Conservation (phyloP, 768 basidiomycete species). For the Lactifluus hygrophoroides region DNA sequence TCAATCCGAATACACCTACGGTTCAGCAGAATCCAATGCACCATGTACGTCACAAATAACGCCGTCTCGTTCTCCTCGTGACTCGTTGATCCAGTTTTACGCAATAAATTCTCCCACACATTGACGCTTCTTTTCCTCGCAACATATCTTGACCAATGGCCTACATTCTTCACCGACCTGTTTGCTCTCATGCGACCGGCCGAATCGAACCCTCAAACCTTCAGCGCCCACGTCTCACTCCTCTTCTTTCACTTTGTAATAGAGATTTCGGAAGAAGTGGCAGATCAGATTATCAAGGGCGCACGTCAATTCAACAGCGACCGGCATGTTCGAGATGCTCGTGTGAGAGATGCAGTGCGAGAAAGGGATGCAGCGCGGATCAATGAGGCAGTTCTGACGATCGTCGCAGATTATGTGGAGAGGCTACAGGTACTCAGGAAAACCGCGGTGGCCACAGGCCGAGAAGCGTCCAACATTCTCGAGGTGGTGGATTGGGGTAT, state of each 20-base stretch:
- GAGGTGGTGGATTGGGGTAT: slow-evolving; percentile 93
- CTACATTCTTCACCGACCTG: slow-evolving; percentile 73
- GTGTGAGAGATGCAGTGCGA: slow-evolving; percentile 83
- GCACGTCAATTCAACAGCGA: slow-evolving; percentile 64
- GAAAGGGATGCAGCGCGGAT: slow-evolving; percentile 81
- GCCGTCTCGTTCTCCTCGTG: slow-evolving; percentile 7
- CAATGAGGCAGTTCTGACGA: slow-evolving; percentile 80
- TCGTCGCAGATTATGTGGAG: slow-evolving; percentile 64
- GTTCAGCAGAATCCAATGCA: slow-evolving; percentile 72
- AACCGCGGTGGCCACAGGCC: slow-evolving; percentile 35
- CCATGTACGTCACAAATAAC: slow-evolving; percentile 50
- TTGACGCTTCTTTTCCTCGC: slow-evolving; percentile 82
- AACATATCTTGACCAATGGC: slow-evolving; percentile 81
- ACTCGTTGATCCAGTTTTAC: slow-evolving; percentile 48
- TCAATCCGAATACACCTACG: slow-evolving; percentile 80
- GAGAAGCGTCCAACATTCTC: slow-evolving; percentile 47
- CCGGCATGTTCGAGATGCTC: slow-evolving; percentile 73
- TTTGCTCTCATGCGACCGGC: slow-evolving; percentile 63
- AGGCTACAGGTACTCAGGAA: slow-evolving; percentile 47
- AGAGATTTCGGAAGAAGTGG: slow-evolving; percentile 96
- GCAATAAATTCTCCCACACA: slow-evolving; percentile 93
- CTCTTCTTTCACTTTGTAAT: slow-evolving; percentile 87
- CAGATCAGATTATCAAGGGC: slow-evolving; percentile 87
- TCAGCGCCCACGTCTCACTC: slow-evolving; percentile 79
- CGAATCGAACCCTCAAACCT: slow-evolving; percentile 46